Conservation (phyloP, 768 basidiomycete species). For the Suillus tomentosus region DNA sequence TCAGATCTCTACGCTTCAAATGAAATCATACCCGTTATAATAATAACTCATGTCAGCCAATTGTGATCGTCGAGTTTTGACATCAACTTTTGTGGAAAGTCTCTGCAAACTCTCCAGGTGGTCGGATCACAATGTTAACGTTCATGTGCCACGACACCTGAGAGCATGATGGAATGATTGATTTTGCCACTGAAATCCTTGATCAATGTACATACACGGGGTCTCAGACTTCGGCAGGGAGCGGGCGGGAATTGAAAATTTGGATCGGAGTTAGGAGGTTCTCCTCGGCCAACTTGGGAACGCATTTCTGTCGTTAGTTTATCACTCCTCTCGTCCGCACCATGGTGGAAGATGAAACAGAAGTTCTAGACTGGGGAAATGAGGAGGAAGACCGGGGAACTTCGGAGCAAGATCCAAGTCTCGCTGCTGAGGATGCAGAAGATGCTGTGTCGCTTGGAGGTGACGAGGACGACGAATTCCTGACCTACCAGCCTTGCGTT, state of each 20-base stretch:
- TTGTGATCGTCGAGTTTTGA: neutral
- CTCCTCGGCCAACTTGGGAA: constrained; percentile 5
- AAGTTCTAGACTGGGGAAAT: constrained; percentile 71
- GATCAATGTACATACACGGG: neutral
- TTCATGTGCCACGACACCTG: neutral
- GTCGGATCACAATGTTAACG: neutral
- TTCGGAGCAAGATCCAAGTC: constrained; percentile 43
- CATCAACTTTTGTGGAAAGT: neutral
- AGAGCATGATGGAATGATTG: neutral
- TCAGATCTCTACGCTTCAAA: neutral
- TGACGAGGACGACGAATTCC: constrained; percentile 67
- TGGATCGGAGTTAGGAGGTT: constrained; percentile 15
- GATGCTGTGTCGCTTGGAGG: constrained; percentile 73
- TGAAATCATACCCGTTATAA: neutral
- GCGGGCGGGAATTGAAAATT: constrained; percentile 12
- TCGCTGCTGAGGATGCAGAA: constrained; percentile 46
- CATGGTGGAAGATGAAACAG: constrained; percentile 65
- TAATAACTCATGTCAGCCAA: neutral
- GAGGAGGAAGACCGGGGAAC: constrained; percentile 48
- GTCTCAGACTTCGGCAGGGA: neutral
- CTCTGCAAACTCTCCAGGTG: neutral
- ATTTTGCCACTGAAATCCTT: neutral
- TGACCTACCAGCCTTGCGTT: constrained; percentile 42
- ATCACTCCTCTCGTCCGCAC: constrained; percentile 17
- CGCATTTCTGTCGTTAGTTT: constrained; percentile 12